Conservation (phyloP, 2,329 filamentous ascomycete genomes). For the Didymella keratinophila region DNA sequence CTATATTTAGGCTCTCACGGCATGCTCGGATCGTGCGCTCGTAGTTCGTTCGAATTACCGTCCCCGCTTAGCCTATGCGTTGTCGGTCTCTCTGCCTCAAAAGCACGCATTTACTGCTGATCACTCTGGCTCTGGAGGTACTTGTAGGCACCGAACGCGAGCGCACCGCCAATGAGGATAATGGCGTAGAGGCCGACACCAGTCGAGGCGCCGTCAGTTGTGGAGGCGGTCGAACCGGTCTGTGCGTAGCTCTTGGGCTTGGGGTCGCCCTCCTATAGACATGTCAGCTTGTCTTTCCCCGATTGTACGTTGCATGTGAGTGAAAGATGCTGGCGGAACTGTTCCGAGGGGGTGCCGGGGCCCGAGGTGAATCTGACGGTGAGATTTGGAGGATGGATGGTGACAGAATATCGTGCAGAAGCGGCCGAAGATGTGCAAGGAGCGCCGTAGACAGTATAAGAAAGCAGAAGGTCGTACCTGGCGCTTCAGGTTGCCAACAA, state of each 20-base stretch:
- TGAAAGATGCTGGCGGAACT: constrained; percentile 24
- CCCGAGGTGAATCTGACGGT: constrained; percentile 1
- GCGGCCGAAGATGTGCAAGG: neutral
- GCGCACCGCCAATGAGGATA: constrained; percentile 76
- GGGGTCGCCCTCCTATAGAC: constrained; percentile 73
- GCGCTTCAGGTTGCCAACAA: constrained; percentile 50
- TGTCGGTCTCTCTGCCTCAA: neutral
- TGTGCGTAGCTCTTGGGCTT: constrained; percentile 67
- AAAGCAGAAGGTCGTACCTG: constrained; percentile 36
- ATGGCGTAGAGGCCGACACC: constrained; percentile 84
- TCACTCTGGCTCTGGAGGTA: constrained; percentile 70
- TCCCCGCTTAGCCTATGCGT: constrained; percentile 7
- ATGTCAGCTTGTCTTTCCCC: constrained; percentile 5
- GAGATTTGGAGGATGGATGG: neutral
- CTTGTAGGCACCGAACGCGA: constrained; percentile 84
- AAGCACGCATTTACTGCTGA: constrained; percentile 17
- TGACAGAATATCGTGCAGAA: neutral
- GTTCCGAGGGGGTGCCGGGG: constrained; percentile 24
- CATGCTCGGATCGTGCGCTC: neutral
- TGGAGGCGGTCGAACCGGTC: constrained; percentile 57
- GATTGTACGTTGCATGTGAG: neutral
- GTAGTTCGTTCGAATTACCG: neutral
- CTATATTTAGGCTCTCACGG: neutral
- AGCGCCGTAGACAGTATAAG: neutral
- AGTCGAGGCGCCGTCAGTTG: constrained; percentile 62